Base-by-base conservation (phyloP, 2,329 filamentous ascomycete species). In the Chaetothyriales sp. region DNA sequence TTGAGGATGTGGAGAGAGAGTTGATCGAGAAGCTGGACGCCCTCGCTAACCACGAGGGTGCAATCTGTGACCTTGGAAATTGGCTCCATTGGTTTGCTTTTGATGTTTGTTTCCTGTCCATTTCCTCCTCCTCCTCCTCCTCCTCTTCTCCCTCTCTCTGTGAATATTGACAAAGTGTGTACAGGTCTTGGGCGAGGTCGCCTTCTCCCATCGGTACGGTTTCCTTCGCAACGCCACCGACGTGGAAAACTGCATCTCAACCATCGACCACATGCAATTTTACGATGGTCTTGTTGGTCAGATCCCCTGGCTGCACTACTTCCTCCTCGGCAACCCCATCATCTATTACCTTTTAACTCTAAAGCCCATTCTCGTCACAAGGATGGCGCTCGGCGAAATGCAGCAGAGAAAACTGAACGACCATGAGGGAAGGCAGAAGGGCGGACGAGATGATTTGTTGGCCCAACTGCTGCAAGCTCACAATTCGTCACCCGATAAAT, bases 391-490 rank as follows among this genome's bases (percentile, higher is more conserved):
- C 18, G 25, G 6, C 28, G 28, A 28, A 46, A 22, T 22, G 19
- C 44, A 46, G 18, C 44, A 25, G 19, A 46, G 28, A 46, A 18
- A 46, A 25, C 15, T 44, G 43, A 6, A 9, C 4, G 15, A 44
- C 15, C 5, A 19, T 25, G 43, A 5, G 7, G 28, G 28, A 19
- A 58, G 56, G 44, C 52, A 55, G 45, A 46, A 45, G 59, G 74
- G 9, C 70, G 70, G 55, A 2, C 53, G 10, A 8, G 55, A 48
- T 43, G 55, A 57, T 57, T 59, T 78, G 52, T 63, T 78, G 60
- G 70, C 71, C 5, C 72, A 70, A 49, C 55, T 77, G 55, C 73
- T 78, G 52, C 68, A 68, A 59, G 73, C 73, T 0, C 74, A 78
- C 55, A 60, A 76, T 19, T 74, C 74, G 59, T 70, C 73, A 18